Evolutionary conservation across 768 basidiomycete species (phyloP).

Genomic region (Fistulinella prunicolor): DNA sequence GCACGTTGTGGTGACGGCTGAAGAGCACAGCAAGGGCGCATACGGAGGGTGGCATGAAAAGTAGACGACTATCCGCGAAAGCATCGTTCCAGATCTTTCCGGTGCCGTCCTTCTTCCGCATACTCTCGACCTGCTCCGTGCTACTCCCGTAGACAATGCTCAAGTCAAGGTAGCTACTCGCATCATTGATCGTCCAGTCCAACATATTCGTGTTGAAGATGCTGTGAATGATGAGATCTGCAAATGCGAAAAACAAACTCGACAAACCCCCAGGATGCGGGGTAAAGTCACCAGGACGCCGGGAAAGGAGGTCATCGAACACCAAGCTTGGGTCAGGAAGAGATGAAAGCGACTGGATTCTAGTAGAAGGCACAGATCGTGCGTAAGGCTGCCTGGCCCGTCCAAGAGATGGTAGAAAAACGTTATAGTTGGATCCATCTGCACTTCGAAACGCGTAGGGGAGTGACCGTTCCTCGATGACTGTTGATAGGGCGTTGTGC

Average conservation of each 20-base stretch:
- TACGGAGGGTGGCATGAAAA: constrained; percentile 70
- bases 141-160: constrained; percentile 70
- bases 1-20: constrained; percentile 70
- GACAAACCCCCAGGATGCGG: constrained; percentile 70
- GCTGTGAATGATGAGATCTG: constrained; percentile 70
- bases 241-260: constrained; percentile 75
- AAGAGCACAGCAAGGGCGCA: constrained; percentile 69
- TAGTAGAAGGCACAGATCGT: constrained; percentile 55
- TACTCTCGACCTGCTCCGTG: constrained; percentile 41
- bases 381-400: constrained; percentile 65
- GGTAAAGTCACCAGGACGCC: constrained; percentile 34
- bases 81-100: constrained; percentile 67
- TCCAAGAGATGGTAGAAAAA: constrained; percentile 52
- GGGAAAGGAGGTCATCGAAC: constrained; percentile 66
- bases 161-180: constrained; percentile 75
- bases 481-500: constrained; percentile 1
- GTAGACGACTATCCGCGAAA: constrained; percentile 63
- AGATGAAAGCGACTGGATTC: constrained; percentile 37
- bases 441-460: constrained; percentile 55
- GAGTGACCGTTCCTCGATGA: constrained; percentile 13
- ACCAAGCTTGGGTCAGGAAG: constrained; percentile 67
- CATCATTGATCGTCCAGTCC: constrained; percentile 55
- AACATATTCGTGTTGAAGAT: constrained; percentile 57
- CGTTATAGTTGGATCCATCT: constrained; percentile 62
- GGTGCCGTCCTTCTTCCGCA: constrained; percentile 62